Evolutionary conservation across 2,329 filamentous ascomycete species (phyloP), one percentile per base, ranked within the genome.

Genomic region (Epichloe glyceriae): DNA sequence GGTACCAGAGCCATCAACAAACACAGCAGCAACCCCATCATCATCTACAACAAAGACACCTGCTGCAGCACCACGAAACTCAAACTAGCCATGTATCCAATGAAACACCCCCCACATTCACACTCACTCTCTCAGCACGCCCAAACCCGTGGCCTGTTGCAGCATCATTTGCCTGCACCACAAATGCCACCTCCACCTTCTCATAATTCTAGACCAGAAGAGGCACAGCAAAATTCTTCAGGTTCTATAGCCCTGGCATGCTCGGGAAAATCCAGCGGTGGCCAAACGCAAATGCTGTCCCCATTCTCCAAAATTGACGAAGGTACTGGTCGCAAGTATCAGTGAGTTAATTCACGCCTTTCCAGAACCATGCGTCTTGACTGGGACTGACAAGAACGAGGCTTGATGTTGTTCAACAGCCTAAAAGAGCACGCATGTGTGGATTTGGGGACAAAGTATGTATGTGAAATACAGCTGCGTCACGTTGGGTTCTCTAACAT

Each of bases 401-500:
- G 54, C 76, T 95, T 47, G 74, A 83, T 57, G 88, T 96, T 53
- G 82, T 87, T 57, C 93, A 98, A 71, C 89, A 97, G 67, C 93
- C 93, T 47, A 78, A 88, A 60, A 82, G 93, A 60, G 93, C 93
- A 57, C 86, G 93, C 54, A 97, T 97, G 93, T 98, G 93, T 71
- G 93, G 93, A 7, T 98, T 97, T 70, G 93, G 93, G 55, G 93
- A 98, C 73, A 98, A 97, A 78, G 88, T 93, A 70, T 20, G 26
- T 34, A 12, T 30, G 19, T 19, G 14, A 37, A 35, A 47, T 33
- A 8, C 19, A 6, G 37, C 42, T 56, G 22, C 34, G 45, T 14
- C 14, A 33, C 33, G 7, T 49, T 43, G 17, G 34, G n/a, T 38
- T 19, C 17, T 35, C 50, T 53, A 22, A 56, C 34, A 6, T 22